Evolutionary conservation across 164 flowering plant genomes (phyloP), one percentile per base, ranked within the genome.

Genomic region (Stephania japonica): DNA sequence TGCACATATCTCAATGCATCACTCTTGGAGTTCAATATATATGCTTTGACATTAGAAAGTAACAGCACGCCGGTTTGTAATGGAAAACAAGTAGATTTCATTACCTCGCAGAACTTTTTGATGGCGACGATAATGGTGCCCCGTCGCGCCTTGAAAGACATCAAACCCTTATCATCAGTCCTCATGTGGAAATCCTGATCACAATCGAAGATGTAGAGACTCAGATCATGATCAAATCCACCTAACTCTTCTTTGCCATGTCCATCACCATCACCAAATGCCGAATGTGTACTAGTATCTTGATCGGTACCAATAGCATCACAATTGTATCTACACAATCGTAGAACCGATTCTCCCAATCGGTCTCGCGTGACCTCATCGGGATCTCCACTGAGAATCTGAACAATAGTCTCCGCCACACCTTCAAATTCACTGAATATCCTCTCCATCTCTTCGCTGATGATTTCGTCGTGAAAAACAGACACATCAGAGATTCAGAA

Each of bases 401-500:
- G 73, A 38, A 80, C 79, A 69, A 88, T 42, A 72, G 75, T 78
- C 42, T 81, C 77, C 2, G 85, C 84, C 12, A 90, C 72, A 3
- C 64, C 74, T 6, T 87, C 81, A 0, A 90, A 83, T 78, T 78
- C 78, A 19, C 78, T 71, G 13, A 77, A 80, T 14, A 86, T 76
- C 9, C 73, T 50, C 72, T 84, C 86, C 82, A 85, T 79, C 24
- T 75, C 81, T 72, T 71, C 66, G 63, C 91, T 90, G 80, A 81
- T n/a, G n/a, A n/a, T n/a, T n/a, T 84, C 72, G 38, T 69, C 4
- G 3, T 4, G 27, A 27, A 53, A 50, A 70, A 2, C 43, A 26
- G 5, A 32, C 21, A 68, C 10, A 64, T 64, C 41, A 26, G 67
- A 64, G 63, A 4, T n/a, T 8, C n/a, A 21, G 19, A 64, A 38